Conservation (phyloP, 1,139 yeast genomes). For the Torulaspora globosa region DNA sequence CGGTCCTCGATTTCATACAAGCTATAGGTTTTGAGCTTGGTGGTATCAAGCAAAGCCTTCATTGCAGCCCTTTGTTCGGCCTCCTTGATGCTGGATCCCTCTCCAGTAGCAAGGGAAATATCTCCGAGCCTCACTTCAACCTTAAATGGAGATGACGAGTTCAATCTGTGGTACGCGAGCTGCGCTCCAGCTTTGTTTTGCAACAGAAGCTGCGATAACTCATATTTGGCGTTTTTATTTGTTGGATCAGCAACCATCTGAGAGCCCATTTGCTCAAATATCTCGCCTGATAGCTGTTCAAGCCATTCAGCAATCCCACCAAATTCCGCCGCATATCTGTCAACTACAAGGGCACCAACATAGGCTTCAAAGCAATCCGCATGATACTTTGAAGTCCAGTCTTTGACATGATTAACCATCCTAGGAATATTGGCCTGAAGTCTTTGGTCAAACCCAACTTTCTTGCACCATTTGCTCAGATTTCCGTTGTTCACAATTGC, state of each 20-base stretch:
- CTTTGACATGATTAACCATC: constrained; percentile 20
- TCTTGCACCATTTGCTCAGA: constrained; percentile 58
- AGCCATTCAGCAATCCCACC: constrained; percentile 20
- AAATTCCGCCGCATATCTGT: constrained; percentile 21
- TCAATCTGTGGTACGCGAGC: constrained; percentile 43
- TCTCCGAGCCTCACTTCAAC: constrained; percentile 60
- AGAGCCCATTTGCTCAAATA: constrained; percentile 13
- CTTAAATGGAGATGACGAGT: constrained; percentile 44
- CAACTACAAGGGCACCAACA: constrained; percentile 26
- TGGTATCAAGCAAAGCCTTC: constrained; percentile 53
- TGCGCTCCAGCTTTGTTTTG: constrained; percentile 43
- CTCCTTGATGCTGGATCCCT: constrained; percentile 54
- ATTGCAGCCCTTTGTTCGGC: constrained; percentile 68
- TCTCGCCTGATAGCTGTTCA: constrained; percentile 17
- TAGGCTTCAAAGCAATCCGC: constrained; percentile 29
- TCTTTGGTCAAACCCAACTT: constrained; percentile 61
- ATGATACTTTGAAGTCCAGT: constrained; percentile 22
- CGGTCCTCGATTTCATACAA: constrained; percentile 10
- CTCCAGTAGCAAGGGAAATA: constrained; percentile 57
- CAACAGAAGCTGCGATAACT: constrained; percentile 61
- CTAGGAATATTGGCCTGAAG: constrained; percentile 42
- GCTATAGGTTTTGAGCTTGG: constrained; percentile 52
- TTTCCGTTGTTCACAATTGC: constrained; percentile 65
- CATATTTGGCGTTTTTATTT: constrained; percentile 47
- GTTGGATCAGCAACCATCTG: constrained; percentile 16